Conservation (phyloP, 805 yeast genomes). For the Kazachstania africana region DNA sequence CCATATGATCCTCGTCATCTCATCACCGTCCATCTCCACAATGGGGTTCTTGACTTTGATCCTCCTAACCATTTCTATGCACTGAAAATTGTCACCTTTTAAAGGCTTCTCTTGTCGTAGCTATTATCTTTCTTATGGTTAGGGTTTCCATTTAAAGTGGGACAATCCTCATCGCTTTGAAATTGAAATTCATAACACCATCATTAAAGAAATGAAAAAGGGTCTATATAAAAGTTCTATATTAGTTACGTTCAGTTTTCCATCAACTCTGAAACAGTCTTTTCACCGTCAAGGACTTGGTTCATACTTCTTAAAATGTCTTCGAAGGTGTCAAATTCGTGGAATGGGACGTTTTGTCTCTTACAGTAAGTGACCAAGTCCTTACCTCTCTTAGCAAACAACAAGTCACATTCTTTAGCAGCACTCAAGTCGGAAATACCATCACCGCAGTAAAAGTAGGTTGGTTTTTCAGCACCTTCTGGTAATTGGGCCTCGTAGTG, state of each 20-base stretch:
- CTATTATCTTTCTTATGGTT: too few relatives aligned
- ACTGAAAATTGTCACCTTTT: background rate
- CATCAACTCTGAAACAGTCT: slow-evolving; percentile 23
- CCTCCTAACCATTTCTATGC: slow-evolving; percentile 36
- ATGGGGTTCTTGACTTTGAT: slow-evolving; percentile 76
- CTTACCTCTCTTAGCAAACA: slow-evolving; percentile 88
- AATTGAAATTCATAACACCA: background rate
- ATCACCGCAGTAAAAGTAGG: slow-evolving; percentile 88
- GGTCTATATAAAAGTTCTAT: background rate
- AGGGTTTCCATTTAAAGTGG: too few relatives aligned
- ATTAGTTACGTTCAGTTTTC: slow-evolving; percentile 11
- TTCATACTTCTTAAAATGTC: slow-evolving; percentile 61
- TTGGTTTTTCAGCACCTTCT: slow-evolving; percentile 37
- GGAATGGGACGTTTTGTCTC: slow-evolving; percentile 70
- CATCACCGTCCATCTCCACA: slow-evolving; percentile 97
- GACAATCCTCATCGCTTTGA: too few relatives aligned
- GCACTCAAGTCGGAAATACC: slow-evolving; percentile 95
- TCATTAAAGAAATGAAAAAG: background rate
- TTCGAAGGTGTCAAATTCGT: slow-evolving; percentile 64
- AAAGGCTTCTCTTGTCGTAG: background rate
- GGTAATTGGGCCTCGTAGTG: slow-evolving; percentile 20
- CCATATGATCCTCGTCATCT: slow-evolving; percentile 96
- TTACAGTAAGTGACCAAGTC: slow-evolving; percentile 81
- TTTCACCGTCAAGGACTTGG: slow-evolving; percentile 33
- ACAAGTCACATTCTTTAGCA: slow-evolving; percentile 84